Conservation (phyloP, 306 rosid species). For the Malus asiatica region DNA sequence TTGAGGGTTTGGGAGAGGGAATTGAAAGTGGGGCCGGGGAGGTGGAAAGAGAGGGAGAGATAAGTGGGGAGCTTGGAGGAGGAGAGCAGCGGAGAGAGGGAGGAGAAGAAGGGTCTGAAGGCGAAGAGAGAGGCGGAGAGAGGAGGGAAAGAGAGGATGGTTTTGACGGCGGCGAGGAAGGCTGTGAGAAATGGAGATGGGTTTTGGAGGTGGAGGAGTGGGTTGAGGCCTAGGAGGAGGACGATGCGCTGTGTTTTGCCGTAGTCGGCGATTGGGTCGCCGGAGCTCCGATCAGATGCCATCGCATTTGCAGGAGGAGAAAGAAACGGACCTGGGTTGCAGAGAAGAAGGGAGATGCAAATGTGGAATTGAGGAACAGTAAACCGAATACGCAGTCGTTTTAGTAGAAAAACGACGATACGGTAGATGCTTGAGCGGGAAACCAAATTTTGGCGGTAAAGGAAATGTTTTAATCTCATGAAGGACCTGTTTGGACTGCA, state of each 20-base stretch:
- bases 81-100: constrained; percentile 65
- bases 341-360: background rate
- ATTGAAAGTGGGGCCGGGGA: constrained; percentile 19
- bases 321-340: background rate
- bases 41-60: constrained; percentile 45
- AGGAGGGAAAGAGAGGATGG: constrained; percentile 50
- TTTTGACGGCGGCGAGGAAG: constrained; percentile 27
- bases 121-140: constrained; percentile 49
- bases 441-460: background rate
- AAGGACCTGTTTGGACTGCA: background rate
- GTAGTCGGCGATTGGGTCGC: constrained; percentile 36
- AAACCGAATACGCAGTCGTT: background rate
- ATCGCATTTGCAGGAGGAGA: constrained; percentile 3
- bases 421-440: background rate
- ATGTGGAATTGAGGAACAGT: background rate
- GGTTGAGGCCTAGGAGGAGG: constrained; percentile 53
- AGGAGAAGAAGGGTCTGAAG: constrained; percentile 60
- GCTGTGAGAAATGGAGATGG: constrained; percentile 27
- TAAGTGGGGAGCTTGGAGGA: constrained; percentile 41
- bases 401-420: background rate
- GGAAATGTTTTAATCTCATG: background rate
- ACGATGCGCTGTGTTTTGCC: constrained; percentile 47
- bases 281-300: constrained; percentile 20
- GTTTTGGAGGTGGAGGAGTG: constrained; percentile 32
- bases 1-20: constrained; percentile 31